Base-by-base conservation (phyloP, 441 rosid species). In the Arabidopsis hybrid region DNA sequence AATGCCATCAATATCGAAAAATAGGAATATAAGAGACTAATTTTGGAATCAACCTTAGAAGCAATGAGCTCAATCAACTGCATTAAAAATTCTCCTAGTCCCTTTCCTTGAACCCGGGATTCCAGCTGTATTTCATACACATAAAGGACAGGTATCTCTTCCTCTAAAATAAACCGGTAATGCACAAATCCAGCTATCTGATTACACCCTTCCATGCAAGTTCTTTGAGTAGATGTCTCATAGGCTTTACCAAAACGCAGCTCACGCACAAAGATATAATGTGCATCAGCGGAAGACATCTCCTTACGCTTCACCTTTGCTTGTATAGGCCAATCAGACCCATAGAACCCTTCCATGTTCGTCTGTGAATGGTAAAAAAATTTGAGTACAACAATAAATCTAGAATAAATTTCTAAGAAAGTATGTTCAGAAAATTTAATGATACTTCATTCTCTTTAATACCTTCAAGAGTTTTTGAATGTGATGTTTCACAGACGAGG, bases 111-210 rank as follows among this genome's bases (percentile, higher is more conserved):
- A 61, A 86, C 77, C 39, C 53, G 70, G 67, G 88, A 72, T 69
- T 92, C 87, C 7, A 95, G 90, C 78, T 91, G 99, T 60, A 92
- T 69, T 74, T 95, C 99, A 69, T 95, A 95, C 29, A 91, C 85
- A 46, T 95, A 95, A 57, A 95, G 85, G 35, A 92, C 96, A 3
- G 95, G 93, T 35, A 89, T 69, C 53, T 89, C 93, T 80, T 92
- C 98, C 83, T 92, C 98, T 40, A 91, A 55, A 40, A 89, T 83
- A 79, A 95, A 92, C 14, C 95, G 90, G 59, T 79, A 95, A 68
- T 91, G 93, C 12, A 87, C 83, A 77, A 95, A 95, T 18, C 98
- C 99, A 72, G 83, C 92, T 51, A 86, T 77, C 31, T 79, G 68
- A 35, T 72, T 67, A n/a, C 42, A 72, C 51, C 52, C 71, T 61